phyloP scores from a whole-genome alignment of 345 rosid genomes.

The Raphanus sativus region DNA sequence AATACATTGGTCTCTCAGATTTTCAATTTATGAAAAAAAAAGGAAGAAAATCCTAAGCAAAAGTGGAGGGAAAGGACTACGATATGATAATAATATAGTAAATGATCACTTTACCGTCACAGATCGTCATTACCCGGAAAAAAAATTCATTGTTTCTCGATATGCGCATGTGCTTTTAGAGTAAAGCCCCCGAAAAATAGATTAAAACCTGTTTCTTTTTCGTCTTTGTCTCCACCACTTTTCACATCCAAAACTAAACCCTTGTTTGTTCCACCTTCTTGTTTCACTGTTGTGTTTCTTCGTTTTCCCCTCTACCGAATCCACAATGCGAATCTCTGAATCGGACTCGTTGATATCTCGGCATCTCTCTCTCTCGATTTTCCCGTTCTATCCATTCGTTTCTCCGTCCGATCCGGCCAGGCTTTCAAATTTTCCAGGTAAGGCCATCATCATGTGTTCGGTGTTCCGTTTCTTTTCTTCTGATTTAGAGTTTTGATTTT shows the following conservation, averaged over 20 bases:
- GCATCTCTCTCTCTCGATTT: neutral
- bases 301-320: neutral
- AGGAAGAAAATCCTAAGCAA: no score
- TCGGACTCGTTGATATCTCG: neutral
- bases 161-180: no score
- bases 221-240: no score
- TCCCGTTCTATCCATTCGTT: neutral
- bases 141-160: no score
- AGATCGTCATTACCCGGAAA: no score
- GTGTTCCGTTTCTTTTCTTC: slow-evolving; percentile 6
- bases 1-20: no score
- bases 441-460: neutral
- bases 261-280: neutral
- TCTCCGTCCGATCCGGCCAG: neutral
- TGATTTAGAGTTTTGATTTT: slow-evolving; percentile 17
- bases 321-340: slow-evolving; percentile 27
- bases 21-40: no score
- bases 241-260: slow-evolving; percentile 21
- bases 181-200: no score
- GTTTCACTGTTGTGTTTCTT: slow-evolving; percentile 11
- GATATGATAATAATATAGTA: no score
- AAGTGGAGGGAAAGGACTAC: no score
- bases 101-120: no score
- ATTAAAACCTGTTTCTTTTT: no score
- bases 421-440: slow-evolving; percentile 3